Conservation (phyloP, 306 rosid species). For the Inga laurina region DNA sequence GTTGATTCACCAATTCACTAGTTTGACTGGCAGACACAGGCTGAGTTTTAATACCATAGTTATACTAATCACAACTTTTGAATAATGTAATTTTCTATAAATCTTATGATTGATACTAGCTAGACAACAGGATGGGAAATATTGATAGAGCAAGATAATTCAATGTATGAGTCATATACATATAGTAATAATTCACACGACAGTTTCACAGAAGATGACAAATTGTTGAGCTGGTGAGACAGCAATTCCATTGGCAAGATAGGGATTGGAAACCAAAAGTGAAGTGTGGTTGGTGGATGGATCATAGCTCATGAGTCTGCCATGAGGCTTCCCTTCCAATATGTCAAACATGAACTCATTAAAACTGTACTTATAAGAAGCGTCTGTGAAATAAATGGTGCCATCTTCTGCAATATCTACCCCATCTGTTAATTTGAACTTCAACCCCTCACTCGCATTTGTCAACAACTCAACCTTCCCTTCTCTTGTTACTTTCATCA, state of each 20-base stretch:
- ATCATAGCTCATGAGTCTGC: constrained; percentile 63
- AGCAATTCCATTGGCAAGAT: constrained; percentile 59
- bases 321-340: constrained; percentile 59
- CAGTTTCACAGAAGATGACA: constrained; percentile 64
- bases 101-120: too few relatives aligned
- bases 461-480: constrained; percentile 32
- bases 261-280: constrained; percentile 50
- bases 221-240: constrained; percentile 63
- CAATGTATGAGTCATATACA: background rate
- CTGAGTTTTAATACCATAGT: too few relatives aligned
- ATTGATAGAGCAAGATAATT: background rate
- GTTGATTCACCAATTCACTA: too few relatives aligned
- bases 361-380: constrained; percentile 50
- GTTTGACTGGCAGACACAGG: too few relatives aligned
- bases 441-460: constrained; percentile 42
- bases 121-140: background rate
- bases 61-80: background rate
- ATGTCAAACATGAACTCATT: constrained; percentile 34
- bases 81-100: too few relatives aligned
- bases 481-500: constrained; percentile 35
- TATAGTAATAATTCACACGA: constrained; percentile 40
- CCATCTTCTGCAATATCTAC: constrained; percentile 66
- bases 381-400: constrained; percentile 66
- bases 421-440: constrained; percentile 51
- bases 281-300: constrained; percentile 47